Evolutionary conservation across 306 rosid genomes (phyloP).

Genomic region (Trifolium subterraneum): DNA sequence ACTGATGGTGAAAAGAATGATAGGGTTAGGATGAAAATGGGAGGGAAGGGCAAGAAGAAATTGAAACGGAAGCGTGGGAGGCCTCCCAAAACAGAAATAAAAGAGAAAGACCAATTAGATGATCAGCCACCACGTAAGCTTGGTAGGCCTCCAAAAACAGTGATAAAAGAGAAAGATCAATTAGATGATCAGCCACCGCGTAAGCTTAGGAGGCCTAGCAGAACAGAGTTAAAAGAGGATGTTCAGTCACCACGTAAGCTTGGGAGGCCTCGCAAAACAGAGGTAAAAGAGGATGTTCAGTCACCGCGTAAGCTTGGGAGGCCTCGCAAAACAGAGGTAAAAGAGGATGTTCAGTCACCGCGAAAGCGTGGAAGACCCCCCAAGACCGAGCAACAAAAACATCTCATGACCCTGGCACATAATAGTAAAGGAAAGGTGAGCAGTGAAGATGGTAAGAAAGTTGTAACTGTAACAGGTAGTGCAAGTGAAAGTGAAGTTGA

Average conservation of each 20-base stretch:
- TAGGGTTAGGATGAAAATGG: conserved; percentile 28
- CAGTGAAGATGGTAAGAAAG: conserved; percentile 23
- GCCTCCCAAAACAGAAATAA: conserved; percentile 40
- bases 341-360: conserved; percentile 19
- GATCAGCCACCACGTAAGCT: conserved; percentile 45
- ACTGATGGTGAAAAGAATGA: conserved; percentile 21
- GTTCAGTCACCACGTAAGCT: conserved; percentile 44
- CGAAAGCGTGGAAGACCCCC: conserved; percentile 62
- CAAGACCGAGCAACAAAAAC: conserved; percentile 39
- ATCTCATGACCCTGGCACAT: conserved; percentile 37
- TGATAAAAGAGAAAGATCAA: conserved; percentile 3
- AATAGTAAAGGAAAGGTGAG: conserved; percentile 41
- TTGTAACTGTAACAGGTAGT: conserved; percentile 40
- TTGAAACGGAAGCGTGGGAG: conserved; percentile 57
- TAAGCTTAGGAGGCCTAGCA: conserved; percentile 56
- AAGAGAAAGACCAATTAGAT: conserved; percentile 30
- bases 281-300: conserved; percentile 16
- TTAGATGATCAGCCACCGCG: conserved; percentile 35
- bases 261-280: conserved; percentile 52
- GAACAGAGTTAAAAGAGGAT: conserved; percentile 15
- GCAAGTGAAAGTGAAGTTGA: conserved; percentile 39
- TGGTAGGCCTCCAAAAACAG: conserved; percentile 50
- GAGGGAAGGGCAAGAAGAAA: conserved; percentile 35
- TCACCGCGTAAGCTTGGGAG: conserved; percentile 47
- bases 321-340: conserved; percentile 39